Percentiles rank a stretch among this genome's conserved stretches.
These are phyloP conservation scores for Azolla pinnata DNA, from an alignment of 75 land plant species.

Conservation along the genomic window DNA sequence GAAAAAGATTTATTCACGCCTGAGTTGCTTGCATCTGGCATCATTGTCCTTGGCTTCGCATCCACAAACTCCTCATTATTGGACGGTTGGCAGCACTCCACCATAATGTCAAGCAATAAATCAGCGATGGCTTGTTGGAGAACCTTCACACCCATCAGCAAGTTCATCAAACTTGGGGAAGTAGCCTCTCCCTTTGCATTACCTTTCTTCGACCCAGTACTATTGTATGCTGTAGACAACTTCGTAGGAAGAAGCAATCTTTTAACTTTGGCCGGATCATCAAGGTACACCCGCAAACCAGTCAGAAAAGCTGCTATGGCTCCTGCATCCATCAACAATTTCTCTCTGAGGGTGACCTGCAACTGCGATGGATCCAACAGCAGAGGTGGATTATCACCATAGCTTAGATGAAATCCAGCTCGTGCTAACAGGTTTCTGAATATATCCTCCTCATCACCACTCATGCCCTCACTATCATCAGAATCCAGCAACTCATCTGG, in stretches of 20 bases:
- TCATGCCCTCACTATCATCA: constrained; percentile 42
- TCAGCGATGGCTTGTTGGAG: constrained; percentile 46
- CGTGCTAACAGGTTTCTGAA: constrained; percentile 36
- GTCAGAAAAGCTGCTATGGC: constrained; percentile 47
- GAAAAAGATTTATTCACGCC: constrained; percentile 10
- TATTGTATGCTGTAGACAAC: constrained; percentile 19
- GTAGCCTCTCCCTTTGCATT: constrained; percentile 30
- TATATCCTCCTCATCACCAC: constrained; percentile 46
- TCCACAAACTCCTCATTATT: constrained; percentile 21
- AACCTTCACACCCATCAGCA: constrained; percentile 49
- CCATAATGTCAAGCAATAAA: constrained; percentile 45
- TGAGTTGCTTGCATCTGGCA: constrained; percentile 1
- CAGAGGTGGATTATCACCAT: constrained; percentile 43
- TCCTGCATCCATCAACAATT: constrained; percentile 39
- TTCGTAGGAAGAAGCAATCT: constrained; percentile 38
- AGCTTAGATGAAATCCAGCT: constrained; percentile 45
- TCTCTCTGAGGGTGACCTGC: constrained; percentile 36
- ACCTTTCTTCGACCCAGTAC: constrained; percentile 22
- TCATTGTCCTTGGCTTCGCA: constrained; percentile 1
- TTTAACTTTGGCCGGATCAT: constrained; percentile 49
- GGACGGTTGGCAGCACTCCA: constrained; percentile 42
- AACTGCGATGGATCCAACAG: constrained; percentile 42
- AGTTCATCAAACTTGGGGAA: constrained; percentile 46
- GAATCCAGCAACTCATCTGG: constrained; percentile 44
- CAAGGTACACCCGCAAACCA: constrained; percentile 41